These are phyloP conservation scores for Chondrus crispus DNA, from an alignment of 23 red algal species.

Conservation along the genomic window DNA sequence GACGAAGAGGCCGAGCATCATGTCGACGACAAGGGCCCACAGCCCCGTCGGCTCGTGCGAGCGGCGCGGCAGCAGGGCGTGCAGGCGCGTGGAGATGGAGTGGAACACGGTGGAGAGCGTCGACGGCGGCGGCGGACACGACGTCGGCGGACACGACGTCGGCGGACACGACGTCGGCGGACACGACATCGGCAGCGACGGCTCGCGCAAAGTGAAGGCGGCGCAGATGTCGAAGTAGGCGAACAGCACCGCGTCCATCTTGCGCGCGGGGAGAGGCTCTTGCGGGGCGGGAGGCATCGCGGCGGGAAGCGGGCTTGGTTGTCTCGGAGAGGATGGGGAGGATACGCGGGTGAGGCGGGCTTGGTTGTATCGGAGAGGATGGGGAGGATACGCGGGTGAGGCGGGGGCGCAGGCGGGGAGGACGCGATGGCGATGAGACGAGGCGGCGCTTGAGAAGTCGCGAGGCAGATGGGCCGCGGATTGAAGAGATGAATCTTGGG, in stretches of 20 bases:
- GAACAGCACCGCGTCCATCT: not conserved
- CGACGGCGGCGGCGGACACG: not conserved
- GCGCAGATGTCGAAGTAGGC: not conserved
- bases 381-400: no score
- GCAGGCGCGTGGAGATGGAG: conserved; percentile 3
- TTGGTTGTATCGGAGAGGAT: not conserved
- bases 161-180: not conserved
- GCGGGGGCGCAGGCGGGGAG: no score
- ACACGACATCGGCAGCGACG: not conserved
- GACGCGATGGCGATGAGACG: no score
- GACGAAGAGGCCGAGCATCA: conserved; percentile 50
- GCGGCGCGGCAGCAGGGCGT: conserved; percentile 29
- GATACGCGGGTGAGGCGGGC: no score
- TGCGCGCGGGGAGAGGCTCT: no score
- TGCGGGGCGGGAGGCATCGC: no score
- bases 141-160: not conserved
- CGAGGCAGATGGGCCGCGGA: no score
- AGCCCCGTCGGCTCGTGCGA: conserved; percentile 47
- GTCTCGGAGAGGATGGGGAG: not conserved
- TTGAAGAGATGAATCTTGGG: no score
- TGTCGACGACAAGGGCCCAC: conserved; percentile 33
- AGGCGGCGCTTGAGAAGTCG: no score
- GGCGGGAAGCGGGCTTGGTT: no score
- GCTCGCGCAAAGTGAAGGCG: not conserved
- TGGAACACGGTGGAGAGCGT: not conserved